Base-by-base conservation (phyloP, 352 stramenopile species). In the Pythium dissimile region DNA sequence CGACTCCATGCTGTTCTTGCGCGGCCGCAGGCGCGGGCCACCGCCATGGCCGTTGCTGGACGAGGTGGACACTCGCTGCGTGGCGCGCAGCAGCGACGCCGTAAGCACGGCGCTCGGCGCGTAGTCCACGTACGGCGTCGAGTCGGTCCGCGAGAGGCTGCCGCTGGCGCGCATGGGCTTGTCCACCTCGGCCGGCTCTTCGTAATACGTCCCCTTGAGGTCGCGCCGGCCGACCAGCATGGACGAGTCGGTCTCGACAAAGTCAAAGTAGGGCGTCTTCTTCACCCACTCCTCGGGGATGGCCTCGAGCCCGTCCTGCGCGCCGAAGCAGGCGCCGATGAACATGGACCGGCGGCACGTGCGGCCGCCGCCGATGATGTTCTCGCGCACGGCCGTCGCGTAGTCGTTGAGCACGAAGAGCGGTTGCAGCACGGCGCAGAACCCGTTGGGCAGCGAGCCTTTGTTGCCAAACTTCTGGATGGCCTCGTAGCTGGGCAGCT, bases 401-500 rank as follows among this genome's bases (percentile, higher is more conserved):
- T 89, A 92, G 66, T 92, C 82, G 46, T 76, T 89, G 4, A 89
- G 65, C 37, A 88, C 82, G 18, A 92, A 92, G 21, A 92, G 75
- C 38, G 82, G 82, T 59, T 92, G 82, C 24, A 92, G 52, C 41
- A 92, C 80, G 10, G 77, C 72, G 47, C 77, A 84, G 49, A 92
- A 88, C 11, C 82, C 82, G 10, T 69, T 72, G n/a, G 82, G 77
- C 3, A 89, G 61, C 21, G 77, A 75, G 1, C 82, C 82, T 10
- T 83, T 81, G 66, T 92, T 92, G 54, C 82, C 82, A 43, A 89
- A 92, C 56, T 89, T 88, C 62, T 92, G 82, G 51, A 92, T 89
- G 21, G 80, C 82, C 32, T 92, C 75, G 64, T 92, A 89, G 52
- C 77, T 89, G 8, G 81, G 77, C 20, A 89, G 66, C 54, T 91